These are phyloP conservation scores for Myxozyma vanderwaltii DNA, from an alignment of 805 yeast genomes.

Conservation along the genomic window DNA sequence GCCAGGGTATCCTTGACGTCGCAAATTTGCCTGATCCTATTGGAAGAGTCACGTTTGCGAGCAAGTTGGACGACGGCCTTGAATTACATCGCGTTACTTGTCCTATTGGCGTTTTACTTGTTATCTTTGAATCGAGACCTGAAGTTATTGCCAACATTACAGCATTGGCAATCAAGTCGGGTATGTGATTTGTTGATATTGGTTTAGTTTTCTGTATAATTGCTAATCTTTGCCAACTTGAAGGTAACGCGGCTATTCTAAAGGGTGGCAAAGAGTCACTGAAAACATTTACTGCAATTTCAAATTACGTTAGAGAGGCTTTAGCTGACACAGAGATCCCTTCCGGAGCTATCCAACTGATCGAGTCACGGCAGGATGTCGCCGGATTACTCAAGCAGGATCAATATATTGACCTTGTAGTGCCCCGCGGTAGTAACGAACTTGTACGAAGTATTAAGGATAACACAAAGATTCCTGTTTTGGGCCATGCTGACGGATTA, in stretches of 20 bases:
- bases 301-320: slow-evolving; percentile 60
- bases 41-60: slow-evolving; percentile 82
- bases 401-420: slow-evolving; percentile 86
- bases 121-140: slow-evolving; percentile 95
- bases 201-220: no score
- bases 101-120: slow-evolving; percentile 90
- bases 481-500: slow-evolving; percentile 98
- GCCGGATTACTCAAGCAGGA: slow-evolving; percentile 82
- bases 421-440: slow-evolving; percentile 97
- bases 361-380: slow-evolving; percentile 87
- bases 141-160: slow-evolving; percentile 98
- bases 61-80: slow-evolving; percentile 86
- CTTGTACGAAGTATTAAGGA: slow-evolving; percentile 83
- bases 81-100: slow-evolving; percentile 80
- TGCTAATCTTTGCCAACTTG: not conserved
- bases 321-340: slow-evolving; percentile 78
- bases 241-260: slow-evolving; percentile 76
- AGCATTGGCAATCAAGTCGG: slow-evolving; percentile 92
- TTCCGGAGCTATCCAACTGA: slow-evolving; percentile 76
- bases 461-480: slow-evolving; percentile 89
- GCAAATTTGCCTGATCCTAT: slow-evolving; percentile 88
- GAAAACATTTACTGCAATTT: slow-evolving; percentile 80
- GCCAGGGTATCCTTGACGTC: slow-evolving; percentile 91
- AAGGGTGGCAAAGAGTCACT: slow-evolving; percentile 96
- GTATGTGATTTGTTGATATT: slow-evolving; percentile 45